Conservation (phyloP, 1,284 basidiomycete genomes). For the Phylloporus gajari region DNA sequence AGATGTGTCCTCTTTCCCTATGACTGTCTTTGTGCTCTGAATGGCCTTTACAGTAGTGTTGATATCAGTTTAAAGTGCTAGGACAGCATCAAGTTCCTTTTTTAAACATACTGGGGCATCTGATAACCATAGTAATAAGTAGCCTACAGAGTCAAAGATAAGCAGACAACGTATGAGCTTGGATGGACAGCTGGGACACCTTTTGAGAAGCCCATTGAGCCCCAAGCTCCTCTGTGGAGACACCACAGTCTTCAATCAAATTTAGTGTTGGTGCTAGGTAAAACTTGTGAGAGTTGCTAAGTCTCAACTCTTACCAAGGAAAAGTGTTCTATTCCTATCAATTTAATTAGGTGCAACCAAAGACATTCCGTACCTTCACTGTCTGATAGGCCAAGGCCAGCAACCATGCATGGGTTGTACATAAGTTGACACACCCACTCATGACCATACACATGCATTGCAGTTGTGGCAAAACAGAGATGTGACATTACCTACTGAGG, state of each 20-base stretch:
- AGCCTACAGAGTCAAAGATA: too few relatives aligned
- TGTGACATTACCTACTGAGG: too few relatives aligned
- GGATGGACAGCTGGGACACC: not conserved
- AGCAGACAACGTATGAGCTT: not conserved
- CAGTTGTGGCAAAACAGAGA: not conserved
- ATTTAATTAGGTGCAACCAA: not conserved
- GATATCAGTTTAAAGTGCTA: not conserved
- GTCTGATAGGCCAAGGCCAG: not conserved
- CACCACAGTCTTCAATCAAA: not conserved
- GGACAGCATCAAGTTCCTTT: not conserved
- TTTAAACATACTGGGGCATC: not conserved
- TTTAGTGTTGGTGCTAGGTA: not conserved
- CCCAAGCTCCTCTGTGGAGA: too few relatives aligned
- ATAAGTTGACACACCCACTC: not conserved
- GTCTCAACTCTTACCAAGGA: not conserved
- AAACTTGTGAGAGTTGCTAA: too few relatives aligned
- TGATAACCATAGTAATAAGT: not conserved
- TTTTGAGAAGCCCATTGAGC: not conserved
- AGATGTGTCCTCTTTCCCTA: too few relatives aligned
- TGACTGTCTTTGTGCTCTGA: too few relatives aligned
- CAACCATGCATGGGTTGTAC: not conserved
- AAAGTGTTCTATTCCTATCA: not conserved
- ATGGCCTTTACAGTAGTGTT: not conserved
- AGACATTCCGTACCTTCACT: not conserved
- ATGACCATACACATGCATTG: not conserved